phyloP scores from a whole-genome alignment of 2,329 filamentous ascomycete species.

The Colletotrichum gloeosporioides region DNA sequence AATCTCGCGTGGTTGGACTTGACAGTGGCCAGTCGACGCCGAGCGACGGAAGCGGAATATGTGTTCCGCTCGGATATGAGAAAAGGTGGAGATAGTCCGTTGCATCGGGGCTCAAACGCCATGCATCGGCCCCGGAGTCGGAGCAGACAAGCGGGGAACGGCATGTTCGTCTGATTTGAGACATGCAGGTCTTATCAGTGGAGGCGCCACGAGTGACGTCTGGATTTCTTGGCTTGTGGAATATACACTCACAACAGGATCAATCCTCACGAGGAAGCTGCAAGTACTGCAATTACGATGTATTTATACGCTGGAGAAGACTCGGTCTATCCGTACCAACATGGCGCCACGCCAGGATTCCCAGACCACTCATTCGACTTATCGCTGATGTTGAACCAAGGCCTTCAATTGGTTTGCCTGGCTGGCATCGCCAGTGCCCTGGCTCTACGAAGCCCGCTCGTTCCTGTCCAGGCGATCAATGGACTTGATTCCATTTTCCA shows the following conservation, averaged over 20 bases:
- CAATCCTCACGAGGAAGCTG: rapidly evolving
- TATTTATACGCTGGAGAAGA: neutral
- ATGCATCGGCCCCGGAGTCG: neutral
- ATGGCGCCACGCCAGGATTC: neutral
- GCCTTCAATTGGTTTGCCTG: neutral
- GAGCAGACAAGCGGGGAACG: neutral
- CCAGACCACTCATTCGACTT: neutral
- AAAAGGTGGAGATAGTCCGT: neutral
- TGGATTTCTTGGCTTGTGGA: neutral
- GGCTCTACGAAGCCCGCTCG: neutral
- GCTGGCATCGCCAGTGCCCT: neutral
- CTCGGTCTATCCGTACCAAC: neutral
- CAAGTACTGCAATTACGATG: neutral
- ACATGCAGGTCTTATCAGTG: neutral
- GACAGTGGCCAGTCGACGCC: neutral
- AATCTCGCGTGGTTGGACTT: neutral
- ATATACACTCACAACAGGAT: neutral
- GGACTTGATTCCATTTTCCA: neutral
- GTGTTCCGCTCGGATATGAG: neutral
- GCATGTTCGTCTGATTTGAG: neutral
- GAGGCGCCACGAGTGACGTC: neutral
- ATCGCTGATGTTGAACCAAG: neutral
- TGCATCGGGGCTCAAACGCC: neutral
- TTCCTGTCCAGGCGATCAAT: neutral
- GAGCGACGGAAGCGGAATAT: neutral